A percentile compares a stretch with the other conserved stretches of the same genome.
Evolutionary conservation across 2,329 filamentous ascomycete genomes (phyloP).

Genomic region (Mycosphaerella arachidis): DNA sequence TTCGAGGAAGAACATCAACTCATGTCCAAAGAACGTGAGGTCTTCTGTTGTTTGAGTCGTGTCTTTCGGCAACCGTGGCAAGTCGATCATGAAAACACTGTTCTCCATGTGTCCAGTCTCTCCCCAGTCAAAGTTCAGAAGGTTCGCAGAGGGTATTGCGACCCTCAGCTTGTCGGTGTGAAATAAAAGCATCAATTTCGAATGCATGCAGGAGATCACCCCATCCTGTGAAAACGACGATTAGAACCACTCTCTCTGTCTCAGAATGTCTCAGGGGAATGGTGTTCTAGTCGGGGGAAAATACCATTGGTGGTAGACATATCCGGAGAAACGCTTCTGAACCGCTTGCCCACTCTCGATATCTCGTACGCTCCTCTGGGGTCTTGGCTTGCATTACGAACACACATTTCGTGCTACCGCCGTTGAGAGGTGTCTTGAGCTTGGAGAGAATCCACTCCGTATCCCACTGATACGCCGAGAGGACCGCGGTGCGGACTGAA

Average conservation of each 20-base stretch:
- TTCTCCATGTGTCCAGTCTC: slow-evolving; percentile 83
- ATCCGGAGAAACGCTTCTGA: slow-evolving; percentile 49
- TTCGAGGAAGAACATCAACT: slow-evolving; percentile 65
- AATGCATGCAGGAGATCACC: slow-evolving; percentile 75
- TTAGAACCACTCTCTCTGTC: no score
- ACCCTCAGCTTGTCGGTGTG: slow-evolving; percentile 69
- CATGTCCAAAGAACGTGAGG: slow-evolving; percentile 59
- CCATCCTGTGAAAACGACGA: slow-evolving; percentile 38
- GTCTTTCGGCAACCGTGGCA: slow-evolving; percentile 55
- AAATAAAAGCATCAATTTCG: slow-evolving; percentile 88
- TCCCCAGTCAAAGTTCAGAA: slow-evolving; percentile 85
- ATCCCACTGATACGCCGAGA: slow-evolving; percentile 87
- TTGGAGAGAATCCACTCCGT: slow-evolving; percentile 66
- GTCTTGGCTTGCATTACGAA: slow-evolving; percentile 58
- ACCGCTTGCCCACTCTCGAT: slow-evolving; percentile 27
- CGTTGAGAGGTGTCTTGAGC: slow-evolving; percentile 57
- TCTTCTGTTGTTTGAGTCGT: slow-evolving; percentile 27
- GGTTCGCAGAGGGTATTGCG: slow-evolving; percentile 81
- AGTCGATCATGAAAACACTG: slow-evolving; percentile 84
- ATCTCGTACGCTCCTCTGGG: slow-evolving; percentile 34
- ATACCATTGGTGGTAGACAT: slow-evolving; percentile 74
- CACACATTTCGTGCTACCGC: slow-evolving; percentile 47
- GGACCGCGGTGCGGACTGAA: slow-evolving; percentile 67
- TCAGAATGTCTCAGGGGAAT: no score
- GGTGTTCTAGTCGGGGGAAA: no score